Evolutionary conservation across 371 early-diverging fungal species (phyloP).

Genomic region (Zopfochytrium polystomum): DNA sequence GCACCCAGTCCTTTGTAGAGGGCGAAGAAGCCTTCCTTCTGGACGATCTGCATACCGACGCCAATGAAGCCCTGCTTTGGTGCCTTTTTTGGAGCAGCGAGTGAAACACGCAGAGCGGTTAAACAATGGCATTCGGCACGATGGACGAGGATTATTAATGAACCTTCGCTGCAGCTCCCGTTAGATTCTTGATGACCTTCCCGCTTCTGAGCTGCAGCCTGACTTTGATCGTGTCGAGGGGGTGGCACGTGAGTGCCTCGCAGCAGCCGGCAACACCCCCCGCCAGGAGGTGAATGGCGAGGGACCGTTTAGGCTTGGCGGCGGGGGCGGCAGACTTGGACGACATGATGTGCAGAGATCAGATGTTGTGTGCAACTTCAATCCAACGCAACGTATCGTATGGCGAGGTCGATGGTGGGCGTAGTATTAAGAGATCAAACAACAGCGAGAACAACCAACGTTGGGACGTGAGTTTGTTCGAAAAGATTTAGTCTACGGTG

Average conservation of each 20-base stretch:
- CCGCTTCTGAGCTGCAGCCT: slow-evolving; percentile 41
- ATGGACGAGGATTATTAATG: background rate
- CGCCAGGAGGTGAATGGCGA: slow-evolving; percentile 54
- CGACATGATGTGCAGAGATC: background rate
- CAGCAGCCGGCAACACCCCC: slow-evolving; percentile 93
- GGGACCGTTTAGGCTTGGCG: slow-evolving; percentile 38
- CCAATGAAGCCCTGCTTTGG: slow-evolving; percentile 65
- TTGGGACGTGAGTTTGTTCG: too few species aligned
- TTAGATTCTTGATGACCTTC: slow-evolving; percentile 12
- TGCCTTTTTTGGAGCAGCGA: background rate
- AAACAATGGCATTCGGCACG: background rate
- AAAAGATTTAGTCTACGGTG: too few species aligned
- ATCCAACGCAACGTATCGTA: too few species aligned
- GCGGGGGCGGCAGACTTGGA: slow-evolving; percentile 13
- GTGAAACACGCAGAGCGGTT: too few species aligned
- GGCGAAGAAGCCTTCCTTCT: slow-evolving; percentile 83
- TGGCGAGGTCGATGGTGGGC: too few species aligned
- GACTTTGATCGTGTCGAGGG: too few species aligned
- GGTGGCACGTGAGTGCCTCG: slow-evolving; percentile 93
- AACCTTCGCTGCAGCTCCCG: slow-evolving; percentile 24
- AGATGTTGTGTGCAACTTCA: too few species aligned
- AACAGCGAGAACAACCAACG: too few species aligned
- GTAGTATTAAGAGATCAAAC: too few species aligned
- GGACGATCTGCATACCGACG: slow-evolving; percentile 79
- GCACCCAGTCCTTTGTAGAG: slow-evolving; percentile 98